A percentile compares a stretch with the other conserved stretches of the same genome.
phyloP scores from a whole-genome alignment of 2,329 filamentous ascomycete genomes.

The Paraphoma chrysanthemicola region DNA sequence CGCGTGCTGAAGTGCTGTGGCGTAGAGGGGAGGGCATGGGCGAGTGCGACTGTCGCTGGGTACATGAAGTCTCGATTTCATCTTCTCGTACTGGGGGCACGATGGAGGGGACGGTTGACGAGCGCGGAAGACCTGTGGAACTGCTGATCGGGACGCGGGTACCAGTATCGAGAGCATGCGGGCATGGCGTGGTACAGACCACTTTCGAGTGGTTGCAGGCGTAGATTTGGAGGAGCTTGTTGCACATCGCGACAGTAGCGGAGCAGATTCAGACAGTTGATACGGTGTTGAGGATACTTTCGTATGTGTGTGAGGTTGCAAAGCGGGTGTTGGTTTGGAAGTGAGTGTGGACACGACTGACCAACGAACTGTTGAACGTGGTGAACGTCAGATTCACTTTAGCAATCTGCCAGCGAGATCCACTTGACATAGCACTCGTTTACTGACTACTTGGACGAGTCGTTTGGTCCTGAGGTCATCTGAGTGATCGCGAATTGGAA shows the following conservation, averaged over 20 bases:
- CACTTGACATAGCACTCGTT: background rate
- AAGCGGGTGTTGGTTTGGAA: background rate
- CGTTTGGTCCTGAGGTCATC: background rate
- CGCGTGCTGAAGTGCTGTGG: background rate
- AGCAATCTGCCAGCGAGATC: background rate
- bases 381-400: background rate
- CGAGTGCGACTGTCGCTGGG: background rate
- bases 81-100: background rate
- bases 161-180: conserved; percentile 20
- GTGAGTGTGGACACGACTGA: background rate
- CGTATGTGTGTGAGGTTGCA: background rate
- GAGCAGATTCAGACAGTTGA: background rate
- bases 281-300: background rate
- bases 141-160: background rate
- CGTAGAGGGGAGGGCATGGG: background rate
- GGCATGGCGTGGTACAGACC: conserved; percentile 37
- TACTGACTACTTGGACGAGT: background rate
- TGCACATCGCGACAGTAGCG: conserved; percentile 25
- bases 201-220: conserved; percentile 32
- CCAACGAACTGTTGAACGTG: background rate
- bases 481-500: background rate
- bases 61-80: background rate
- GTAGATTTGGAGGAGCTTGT: conserved; percentile 33
- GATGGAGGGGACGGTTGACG: conserved; percentile 11
- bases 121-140: no score